Evolutionary conservation across 345 rosid species (phyloP).

Genomic region (Eucalyptus dawsonii): DNA sequence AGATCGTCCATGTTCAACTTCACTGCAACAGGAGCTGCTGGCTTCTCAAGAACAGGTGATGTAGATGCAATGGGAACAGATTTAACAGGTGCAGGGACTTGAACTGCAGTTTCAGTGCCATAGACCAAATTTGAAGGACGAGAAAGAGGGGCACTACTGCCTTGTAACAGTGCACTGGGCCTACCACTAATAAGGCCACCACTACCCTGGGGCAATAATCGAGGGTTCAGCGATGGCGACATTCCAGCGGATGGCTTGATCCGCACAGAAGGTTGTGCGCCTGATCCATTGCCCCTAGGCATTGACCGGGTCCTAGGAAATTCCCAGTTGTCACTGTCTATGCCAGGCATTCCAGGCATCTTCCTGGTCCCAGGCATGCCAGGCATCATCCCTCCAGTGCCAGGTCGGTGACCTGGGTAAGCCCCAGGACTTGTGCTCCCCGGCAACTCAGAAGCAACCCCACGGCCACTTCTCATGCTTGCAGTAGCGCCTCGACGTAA

Average conservation of each 20-base stretch:
- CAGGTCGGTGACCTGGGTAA: constrained; percentile 61
- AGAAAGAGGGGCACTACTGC: constrained; percentile 13
- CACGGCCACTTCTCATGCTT: constrained; percentile 47
- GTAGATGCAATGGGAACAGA: constrained; percentile 1
- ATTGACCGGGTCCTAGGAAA: constrained; percentile 46
- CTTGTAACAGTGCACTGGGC: constrained; percentile 71
- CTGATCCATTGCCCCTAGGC: constrained; percentile 60
- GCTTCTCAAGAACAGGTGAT: constrained; percentile 16
- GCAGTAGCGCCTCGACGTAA: constrained; percentile 82
- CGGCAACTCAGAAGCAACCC: constrained; percentile 1
- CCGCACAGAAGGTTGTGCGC: constrained; percentile 23
- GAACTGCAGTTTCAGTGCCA: background rate
- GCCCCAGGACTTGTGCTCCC: constrained; percentile 26
- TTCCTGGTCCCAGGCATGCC: constrained; percentile 90
- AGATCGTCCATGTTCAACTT: constrained; percentile 35
- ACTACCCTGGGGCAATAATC: constrained; percentile 65
- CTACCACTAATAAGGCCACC: constrained; percentile 43
- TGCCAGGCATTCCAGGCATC: constrained; percentile 86
- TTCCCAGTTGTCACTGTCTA: constrained; percentile 76
- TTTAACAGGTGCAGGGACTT: constrained; percentile 2
- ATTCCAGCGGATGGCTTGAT: constrained; percentile 31
- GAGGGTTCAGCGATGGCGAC: constrained; percentile 39
- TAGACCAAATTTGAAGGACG: constrained; percentile 1
- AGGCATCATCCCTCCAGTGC: constrained; percentile 94
- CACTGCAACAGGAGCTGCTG: constrained; percentile 6